Base-by-base conservation (phyloP, 1,139 yeast species). In the Geotrichum restrictum region DNA sequence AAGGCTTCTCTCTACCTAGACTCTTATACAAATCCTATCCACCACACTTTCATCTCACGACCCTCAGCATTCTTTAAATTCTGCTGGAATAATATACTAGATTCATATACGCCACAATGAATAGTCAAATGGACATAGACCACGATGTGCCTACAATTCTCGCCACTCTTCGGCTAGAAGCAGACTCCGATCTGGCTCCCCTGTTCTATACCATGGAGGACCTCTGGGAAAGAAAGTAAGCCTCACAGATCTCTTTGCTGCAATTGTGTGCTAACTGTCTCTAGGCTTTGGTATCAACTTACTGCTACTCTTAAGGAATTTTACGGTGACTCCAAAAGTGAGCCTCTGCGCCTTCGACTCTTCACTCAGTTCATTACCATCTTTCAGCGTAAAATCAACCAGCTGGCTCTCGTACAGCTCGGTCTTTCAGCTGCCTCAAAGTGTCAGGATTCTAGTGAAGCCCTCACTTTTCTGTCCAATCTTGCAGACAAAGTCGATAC, bases 151-250 rank as follows among this genome's bases (percentile, higher is more conserved):
- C 87, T 36, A 83, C 88, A 4, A 81, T 84, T 14, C 76, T 89
- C 61, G 82, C 85, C 43, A 77, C 83, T 3, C 74, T 91, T 55
- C 80, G 96, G 56, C 77, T 78, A 67, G 87, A 84, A 64, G 76
- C 82, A 7, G 87, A 83, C 53, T 76, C 81, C 0, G 81, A 83
- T 40, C 80, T 87, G 41, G 67, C 81, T 43, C 78, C 82, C 40
- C 71, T 81, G 43, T 79, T 86, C 61, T 84, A 83, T 64, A 82
- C 84, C 54, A 79, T 93, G 66, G 98, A 91, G 66, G 96, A 89
- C 63, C 76, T 76, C 58, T 87, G 88, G 72, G 97, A 91, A 67
- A 78, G 96, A 62, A 88, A 88, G 74, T 42, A 29, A 14, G 45
- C 8, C 11, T n/a, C 21, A 7, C 18, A 10, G 37, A n/a, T 16